phyloP scores from a whole-genome alignment of 2,329 filamentous ascomycete species.

The Aplosporella prunicola region DNA sequence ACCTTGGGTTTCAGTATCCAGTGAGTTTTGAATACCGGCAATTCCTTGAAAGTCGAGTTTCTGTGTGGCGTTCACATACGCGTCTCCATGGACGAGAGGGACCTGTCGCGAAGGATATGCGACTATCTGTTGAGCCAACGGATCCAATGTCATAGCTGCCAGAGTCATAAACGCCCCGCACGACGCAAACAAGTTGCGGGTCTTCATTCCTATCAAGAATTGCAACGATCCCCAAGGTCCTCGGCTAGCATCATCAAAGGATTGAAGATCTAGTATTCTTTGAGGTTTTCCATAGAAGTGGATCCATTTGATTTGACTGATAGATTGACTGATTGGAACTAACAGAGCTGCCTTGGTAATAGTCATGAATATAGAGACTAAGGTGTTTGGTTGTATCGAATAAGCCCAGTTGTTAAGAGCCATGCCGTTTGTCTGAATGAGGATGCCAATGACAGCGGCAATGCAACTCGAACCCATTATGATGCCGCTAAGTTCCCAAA shows the following conservation, averaged over 20 bases:
- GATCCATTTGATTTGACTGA: conserved; percentile 1
- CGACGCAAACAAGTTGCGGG: background rate
- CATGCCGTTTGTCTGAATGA: background rate
- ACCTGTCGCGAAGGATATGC: background rate
- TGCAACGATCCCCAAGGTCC: background rate
- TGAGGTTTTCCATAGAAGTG: background rate
- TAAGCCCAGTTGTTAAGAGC: background rate
- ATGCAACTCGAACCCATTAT: background rate
- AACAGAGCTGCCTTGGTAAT: background rate
- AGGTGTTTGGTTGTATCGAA: background rate
- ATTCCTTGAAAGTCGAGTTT: background rate
- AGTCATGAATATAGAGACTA: background rate
- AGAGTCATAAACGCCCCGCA: background rate
- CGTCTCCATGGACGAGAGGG: background rate
- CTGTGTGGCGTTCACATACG: background rate
- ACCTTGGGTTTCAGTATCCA: background rate
- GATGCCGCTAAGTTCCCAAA: background rate
- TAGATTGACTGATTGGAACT: background rate
- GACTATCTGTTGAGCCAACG: background rate
- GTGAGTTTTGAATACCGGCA: too few relatives aligned
- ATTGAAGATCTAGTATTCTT: background rate
- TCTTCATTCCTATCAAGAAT: background rate
- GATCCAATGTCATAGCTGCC: background rate
- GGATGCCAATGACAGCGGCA: background rate
- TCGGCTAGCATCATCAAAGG: background rate